These are phyloP conservation scores for Ballota nigra DNA, from an alignment of 257 asterid species.

Conservation along the genomic window DNA sequence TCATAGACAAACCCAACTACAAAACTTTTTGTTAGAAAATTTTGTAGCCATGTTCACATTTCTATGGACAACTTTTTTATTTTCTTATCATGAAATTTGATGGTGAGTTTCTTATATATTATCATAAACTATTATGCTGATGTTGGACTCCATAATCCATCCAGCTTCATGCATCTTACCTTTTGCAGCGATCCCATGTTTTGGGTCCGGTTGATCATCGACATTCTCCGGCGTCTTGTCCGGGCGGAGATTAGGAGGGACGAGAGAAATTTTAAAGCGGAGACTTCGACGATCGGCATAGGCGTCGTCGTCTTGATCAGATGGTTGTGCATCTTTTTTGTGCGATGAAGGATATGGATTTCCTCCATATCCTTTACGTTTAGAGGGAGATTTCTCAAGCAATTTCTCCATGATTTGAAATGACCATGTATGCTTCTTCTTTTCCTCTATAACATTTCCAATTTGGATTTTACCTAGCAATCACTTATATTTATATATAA, in stretches of 20 bases:
- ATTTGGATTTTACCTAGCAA: background rate
- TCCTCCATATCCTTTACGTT: background rate
- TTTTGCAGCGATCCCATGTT: background rate
- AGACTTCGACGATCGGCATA: background rate
- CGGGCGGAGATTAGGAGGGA: too few species aligned
- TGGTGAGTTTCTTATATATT: too few species aligned
- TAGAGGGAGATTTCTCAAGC: background rate
- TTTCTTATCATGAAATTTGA: too few species aligned
- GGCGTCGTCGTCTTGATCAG: too few species aligned
- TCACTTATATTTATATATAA: too few species aligned
- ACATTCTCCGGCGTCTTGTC: background rate
- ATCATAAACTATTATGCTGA: too few species aligned
- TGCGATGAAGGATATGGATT: background rate
- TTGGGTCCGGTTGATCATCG: background rate
- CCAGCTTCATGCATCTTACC: background rate
- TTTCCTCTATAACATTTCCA: background rate
- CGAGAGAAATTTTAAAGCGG: too few species aligned
- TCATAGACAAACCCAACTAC: too few species aligned
- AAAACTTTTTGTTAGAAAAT: too few species aligned
- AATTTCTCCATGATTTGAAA: background rate
- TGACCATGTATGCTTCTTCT: constrained; percentile 1
- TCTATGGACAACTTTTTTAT: too few species aligned
- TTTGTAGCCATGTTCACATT: too few species aligned
- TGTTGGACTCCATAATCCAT: too few species aligned
- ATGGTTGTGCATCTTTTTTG: background rate